Percentiles rank a stretch among this genome's conserved stretches.
Evolutionary conservation across 208 protist species (phyloP).

Genomic region (Leishmania lainsoni): DNA sequence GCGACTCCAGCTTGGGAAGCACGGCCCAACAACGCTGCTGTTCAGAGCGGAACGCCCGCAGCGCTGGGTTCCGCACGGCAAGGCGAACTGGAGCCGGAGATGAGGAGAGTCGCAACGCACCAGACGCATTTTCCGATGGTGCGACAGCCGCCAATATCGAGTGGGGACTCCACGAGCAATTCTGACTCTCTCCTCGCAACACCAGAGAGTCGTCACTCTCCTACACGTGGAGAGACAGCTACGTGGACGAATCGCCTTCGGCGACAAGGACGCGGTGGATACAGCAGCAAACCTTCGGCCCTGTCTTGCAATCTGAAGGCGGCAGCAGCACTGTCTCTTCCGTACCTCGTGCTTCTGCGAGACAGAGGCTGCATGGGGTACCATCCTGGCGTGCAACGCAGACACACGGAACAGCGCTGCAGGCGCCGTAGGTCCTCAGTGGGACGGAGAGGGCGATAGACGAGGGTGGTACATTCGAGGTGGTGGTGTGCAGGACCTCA

Average conservation of each 20-base stretch:
- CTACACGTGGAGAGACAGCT: slow-evolving; percentile 49
- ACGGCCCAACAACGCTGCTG: not conserved
- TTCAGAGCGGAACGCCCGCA: not conserved
- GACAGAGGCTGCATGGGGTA: slow-evolving; percentile 22
- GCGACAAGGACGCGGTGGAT: slow-evolving; percentile 38
- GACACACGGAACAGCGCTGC: not conserved
- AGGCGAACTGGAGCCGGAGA: not conserved
- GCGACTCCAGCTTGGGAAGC: not conserved
- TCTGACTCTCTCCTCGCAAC: not conserved
- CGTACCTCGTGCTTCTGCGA: slow-evolving; percentile 8
- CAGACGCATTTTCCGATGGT: not conserved
- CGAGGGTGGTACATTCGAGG: no score
- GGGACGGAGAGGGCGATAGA: not conserved
- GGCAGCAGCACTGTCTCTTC: slow-evolving; percentile 30
- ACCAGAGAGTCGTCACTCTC: slow-evolving; percentile 18
- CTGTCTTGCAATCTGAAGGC: slow-evolving; percentile 42
- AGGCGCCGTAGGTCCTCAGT: not conserved
- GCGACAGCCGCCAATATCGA: not conserved
- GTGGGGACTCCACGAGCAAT: not conserved
- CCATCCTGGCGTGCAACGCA: slow-evolving; percentile 8
- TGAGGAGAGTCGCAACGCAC: not conserved
- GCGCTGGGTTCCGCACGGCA: not conserved
- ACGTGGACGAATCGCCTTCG: slow-evolving; percentile 30
- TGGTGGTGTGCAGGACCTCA: not conserved
- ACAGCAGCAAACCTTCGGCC: slow-evolving; percentile 36